Evolutionary conservation across 495 filamentous ascomycete genomes (phyloP), one percentile per base, ranked within the genome.

Genomic region (Xanthoparmelia taractica): DNA sequence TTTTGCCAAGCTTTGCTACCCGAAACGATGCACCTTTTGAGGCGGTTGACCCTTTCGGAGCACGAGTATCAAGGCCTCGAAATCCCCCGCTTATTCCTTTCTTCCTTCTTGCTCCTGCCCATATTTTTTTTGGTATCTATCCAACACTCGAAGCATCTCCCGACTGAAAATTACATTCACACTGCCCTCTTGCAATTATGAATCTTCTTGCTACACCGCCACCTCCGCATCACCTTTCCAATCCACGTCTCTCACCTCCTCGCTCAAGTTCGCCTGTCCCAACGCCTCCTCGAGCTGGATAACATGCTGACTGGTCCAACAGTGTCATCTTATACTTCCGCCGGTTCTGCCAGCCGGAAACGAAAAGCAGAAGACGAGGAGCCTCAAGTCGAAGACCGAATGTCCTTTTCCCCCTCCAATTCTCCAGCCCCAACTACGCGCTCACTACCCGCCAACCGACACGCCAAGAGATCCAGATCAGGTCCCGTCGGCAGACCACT

Each of bases 351-450:
- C 18, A 75, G 75, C 71, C 84, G 89, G 68, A 97, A 96, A 80
- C 87, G 92, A 76, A 96, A 96, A 78, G 90, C 88, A 64, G 89
- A 90, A 65, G 92, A 95, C 63, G 89, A 94, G 68, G 74, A 76
- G 68, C 76, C 76, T 66, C 83, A 84, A 68, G 71, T 79, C 54
- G 85, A 87, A 71, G 87, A 91, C 70, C 87, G 89, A 67, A 95
- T 95, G 91, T 92, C 88, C 40, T 84, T 89, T 48, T 96, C 91
- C 48, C 91, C 91, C 0, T 82, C 83, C 31, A 85, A 79, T 74
- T 95, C 90, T 36, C 91, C 92, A n/a, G 84, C 86, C 38, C 79
- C 86, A 56, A 76, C 83, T 67, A 78, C 81, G 65, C 83, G 90
- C 54, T 76, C 85, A 43, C 81, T 89, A 65, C 83, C 88, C 23